A percentile compares a stretch with the other conserved stretches of the same genome.
phyloP scores from a whole-genome alignment of 495 filamentous ascomycete species.

The Parathielavia hyrcaniae region DNA sequence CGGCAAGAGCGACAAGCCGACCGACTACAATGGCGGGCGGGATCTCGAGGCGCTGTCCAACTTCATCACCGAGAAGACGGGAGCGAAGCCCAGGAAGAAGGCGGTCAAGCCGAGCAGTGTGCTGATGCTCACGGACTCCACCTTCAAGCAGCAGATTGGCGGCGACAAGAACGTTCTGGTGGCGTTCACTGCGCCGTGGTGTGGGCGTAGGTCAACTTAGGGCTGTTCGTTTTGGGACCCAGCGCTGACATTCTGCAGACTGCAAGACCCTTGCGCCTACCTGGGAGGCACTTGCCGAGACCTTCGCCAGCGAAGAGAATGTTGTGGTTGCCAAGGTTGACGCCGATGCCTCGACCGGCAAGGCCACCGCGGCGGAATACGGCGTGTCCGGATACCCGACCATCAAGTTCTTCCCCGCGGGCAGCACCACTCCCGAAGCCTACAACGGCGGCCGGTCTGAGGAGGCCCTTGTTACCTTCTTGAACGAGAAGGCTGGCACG shows the following conservation, averaged over 20 bases:
- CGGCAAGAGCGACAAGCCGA: slow-evolving; percentile 83
- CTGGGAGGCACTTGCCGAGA: slow-evolving; percentile 81
- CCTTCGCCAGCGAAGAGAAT: slow-evolving; percentile 68
- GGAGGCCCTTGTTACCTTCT: slow-evolving; percentile 66
- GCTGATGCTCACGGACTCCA: slow-evolving; percentile 68
- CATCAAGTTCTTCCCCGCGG: slow-evolving; percentile 95
- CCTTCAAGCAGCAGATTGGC: slow-evolving; percentile 73
- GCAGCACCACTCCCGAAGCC: slow-evolving; percentile 61
- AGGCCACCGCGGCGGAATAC: slow-evolving; percentile 67
- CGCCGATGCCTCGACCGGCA: slow-evolving; percentile 78
- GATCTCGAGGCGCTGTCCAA: slow-evolving; percentile 77
- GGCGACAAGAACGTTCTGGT: slow-evolving; percentile 86
- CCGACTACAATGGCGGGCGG: slow-evolving; percentile 77
- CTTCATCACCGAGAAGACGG: slow-evolving; percentile 87
- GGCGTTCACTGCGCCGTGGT: slow-evolving; percentile 96
- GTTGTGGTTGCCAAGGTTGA: slow-evolving; percentile 93
- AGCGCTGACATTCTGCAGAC: slow-evolving; percentile 53
- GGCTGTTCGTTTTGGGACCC: neutral
- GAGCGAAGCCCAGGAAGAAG: slow-evolving; percentile 67
- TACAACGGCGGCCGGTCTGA: slow-evolving; percentile 78
- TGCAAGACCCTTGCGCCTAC: slow-evolving; percentile 90
- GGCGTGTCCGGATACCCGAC: slow-evolving; percentile 85
- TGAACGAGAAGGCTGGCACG: slow-evolving; percentile 87
- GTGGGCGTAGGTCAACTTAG: slow-evolving; percentile 69
- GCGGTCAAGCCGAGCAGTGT: slow-evolving; percentile 62